A percentile compares a stretch with the other conserved stretches of the same genome.
Evolutionary conservation across 2,329 filamentous ascomycete species (phyloP).

Genomic region (Fusarium vanettenii): DNA sequence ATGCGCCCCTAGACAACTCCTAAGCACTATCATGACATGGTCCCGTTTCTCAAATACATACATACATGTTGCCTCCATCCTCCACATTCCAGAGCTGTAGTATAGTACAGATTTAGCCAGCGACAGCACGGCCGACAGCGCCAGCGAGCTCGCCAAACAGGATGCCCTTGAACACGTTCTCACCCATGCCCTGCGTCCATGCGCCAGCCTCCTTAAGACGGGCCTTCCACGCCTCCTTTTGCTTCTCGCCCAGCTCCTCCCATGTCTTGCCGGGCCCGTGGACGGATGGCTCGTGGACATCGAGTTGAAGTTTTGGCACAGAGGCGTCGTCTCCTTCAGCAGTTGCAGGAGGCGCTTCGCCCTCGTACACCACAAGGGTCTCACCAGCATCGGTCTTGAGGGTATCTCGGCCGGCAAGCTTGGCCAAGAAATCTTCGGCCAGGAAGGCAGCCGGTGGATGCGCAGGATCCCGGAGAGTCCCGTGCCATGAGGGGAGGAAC

Average conservation of each 20-base stretch:
- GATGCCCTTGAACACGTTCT: conserved; percentile 80
- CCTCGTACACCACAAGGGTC: conserved; percentile 53
- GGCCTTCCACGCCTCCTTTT: conserved; percentile 76
- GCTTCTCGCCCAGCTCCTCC: conserved; percentile 74
- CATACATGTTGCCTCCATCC: conserved; percentile 1
- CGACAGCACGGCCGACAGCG: conserved; percentile 65
- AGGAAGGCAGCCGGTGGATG: conserved; percentile 43
- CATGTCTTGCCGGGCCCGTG: conserved; percentile 71
- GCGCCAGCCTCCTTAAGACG: conserved; percentile 77
- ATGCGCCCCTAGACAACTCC: conserved; percentile 8
- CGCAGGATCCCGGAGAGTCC: conserved; percentile 44
- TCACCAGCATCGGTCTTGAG: conserved; percentile 48
- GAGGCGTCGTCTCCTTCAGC: conserved; percentile 30
- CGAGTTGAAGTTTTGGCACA: conserved; percentile 51
- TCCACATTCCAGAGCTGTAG: neutral
- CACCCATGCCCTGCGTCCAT: conserved; percentile 84
- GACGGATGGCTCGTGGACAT: conserved; percentile 58
- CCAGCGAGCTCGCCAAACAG: conserved; percentile 80
- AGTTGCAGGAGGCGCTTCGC: conserved; percentile 23
- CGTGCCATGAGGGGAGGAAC: conserved; percentile 63
- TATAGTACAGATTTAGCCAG: conserved; percentile 43
- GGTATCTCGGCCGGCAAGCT: conserved; percentile 51
- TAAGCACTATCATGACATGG: conserved; percentile 13
- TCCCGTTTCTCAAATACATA: conserved; percentile 17
- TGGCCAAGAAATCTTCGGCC: conserved; percentile 49